Evolutionary conservation across 768 basidiomycete genomes (phyloP), one percentile per base, ranked within the genome.

Genomic region (Punctularia strigosozonata): DNA sequence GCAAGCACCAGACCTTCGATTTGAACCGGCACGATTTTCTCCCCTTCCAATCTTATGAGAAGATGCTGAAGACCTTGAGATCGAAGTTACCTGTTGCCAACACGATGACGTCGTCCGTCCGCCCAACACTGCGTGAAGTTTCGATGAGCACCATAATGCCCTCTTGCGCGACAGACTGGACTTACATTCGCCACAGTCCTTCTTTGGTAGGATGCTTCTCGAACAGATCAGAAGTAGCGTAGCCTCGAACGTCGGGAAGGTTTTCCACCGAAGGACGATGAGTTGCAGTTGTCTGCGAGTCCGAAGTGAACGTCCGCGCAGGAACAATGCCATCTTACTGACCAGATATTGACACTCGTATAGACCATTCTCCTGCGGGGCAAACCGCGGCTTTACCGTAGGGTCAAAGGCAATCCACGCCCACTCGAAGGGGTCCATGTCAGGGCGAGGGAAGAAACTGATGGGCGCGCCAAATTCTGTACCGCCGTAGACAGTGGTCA

Each of bases 61-160:
- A 28, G 8, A 8, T 15, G 15, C 26, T 28, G 26, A 28, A 15
- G 15, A 28, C 15, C 10, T 8, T 28, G 26, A 15, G 10, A 28
- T 28, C 10, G 10, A 15, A 8, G 10, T 28, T 28, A 28, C 66
- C 66, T 1, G 59, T 67, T 5, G 60, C 57, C 12, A 68, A 56
- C 25, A 68, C 63, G 7, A 68, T 42, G 17, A 67, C 53, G 37
- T 67, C 63, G 39, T 67, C 65, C 3, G 57, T 59, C 15, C 47
- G 52, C 10, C 33, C 33, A 8, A 18, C 19, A 33, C 19, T 41
- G 39, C 33, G 23, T 41, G 19, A 33, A 31, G 12, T 33, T 13
- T 10, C 35, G 39, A 21, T 36, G 31, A 14, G 26, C 26, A 28
- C 10, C 8, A 28, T 8, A 28, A 15, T 28, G 26, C 8, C 26